Evolutionary conservation across 202 grass and related monocot species (phyloP).

Genomic region (Saccharum hybrid): DNA sequence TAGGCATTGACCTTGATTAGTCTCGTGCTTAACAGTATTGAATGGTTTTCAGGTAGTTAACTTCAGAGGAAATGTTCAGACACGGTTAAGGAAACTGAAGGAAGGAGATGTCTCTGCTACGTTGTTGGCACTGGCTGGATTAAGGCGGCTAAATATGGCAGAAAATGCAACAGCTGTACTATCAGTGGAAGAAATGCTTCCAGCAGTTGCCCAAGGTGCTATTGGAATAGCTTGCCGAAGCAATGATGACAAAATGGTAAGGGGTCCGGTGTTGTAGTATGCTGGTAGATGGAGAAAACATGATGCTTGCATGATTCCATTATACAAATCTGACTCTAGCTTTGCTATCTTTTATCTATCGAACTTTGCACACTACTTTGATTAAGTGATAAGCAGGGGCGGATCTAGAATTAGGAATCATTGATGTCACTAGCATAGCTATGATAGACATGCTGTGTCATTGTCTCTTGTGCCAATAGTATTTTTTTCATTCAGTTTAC

Average conservation of each 20-base stretch:
- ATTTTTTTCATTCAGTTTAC: neutral
- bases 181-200: slow-evolving; percentile 93
- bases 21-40: slow-evolving; percentile 17
- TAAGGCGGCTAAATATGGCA: slow-evolving; percentile 77
- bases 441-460: neutral
- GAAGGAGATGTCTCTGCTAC: slow-evolving; percentile 89
- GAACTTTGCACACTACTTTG: slow-evolving; percentile 6
- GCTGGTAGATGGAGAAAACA: slow-evolving; percentile 1
- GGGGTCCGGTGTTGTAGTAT: slow-evolving; percentile 30
- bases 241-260: slow-evolving; percentile 93
- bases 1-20: slow-evolving; percentile 35
- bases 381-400: neutral
- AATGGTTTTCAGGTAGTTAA: slow-evolving; percentile 81
- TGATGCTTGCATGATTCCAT: slow-evolving; percentile 17
- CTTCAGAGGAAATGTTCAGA: slow-evolving; percentile 98
- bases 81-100: slow-evolving; percentile 81
- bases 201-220: slow-evolving; percentile 97
- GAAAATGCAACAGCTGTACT: slow-evolving; percentile 81
- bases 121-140: slow-evolving; percentile 86
- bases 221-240: slow-evolving; percentile 98
- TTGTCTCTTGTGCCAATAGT: neutral
- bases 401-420: neutral
- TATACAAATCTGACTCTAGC: neutral
- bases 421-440: neutral
- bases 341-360: neutral